Conservation (phyloP, 768 basidiomycete genomes). For the Serendipita indica region DNA sequence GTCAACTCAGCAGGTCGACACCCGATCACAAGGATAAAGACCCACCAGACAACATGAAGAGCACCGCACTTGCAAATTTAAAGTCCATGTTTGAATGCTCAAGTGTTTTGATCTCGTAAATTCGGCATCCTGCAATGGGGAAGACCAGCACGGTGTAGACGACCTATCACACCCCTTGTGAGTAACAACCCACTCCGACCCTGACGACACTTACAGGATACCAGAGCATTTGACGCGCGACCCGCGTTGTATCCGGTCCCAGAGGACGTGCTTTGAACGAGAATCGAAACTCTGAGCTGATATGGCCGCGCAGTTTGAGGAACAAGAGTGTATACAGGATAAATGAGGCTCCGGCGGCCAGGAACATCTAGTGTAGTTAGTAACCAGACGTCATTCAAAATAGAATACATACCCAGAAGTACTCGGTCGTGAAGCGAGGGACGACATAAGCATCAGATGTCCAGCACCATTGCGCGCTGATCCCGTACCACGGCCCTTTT, state of each 20-base stretch:
- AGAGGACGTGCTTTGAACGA: background rate
- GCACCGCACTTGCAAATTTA: background rate
- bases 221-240: conserved; percentile 5
- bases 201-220: background rate
- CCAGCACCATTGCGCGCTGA: conserved; percentile 3
- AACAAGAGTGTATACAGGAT: background rate
- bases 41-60: conserved; percentile 2
- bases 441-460: background rate
- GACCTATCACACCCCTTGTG: background rate
- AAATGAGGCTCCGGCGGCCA: background rate
- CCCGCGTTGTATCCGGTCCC: background rate
- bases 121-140: conserved; percentile 1
- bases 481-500: background rate
- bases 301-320: conserved; percentile 5
- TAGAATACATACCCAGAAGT: background rate
- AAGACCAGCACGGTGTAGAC: conserved; percentile 1
- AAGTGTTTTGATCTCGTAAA: background rate
- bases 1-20: background rate
- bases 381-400: too few relatives aligned
- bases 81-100: background rate
- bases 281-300: background rate
- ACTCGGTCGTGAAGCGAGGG: background rate
- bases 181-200: background rate
- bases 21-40: background rate
- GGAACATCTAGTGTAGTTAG: background rate